phyloP scores from a whole-genome alignment of 257 asterid species.

The Solanum chmielewskii region DNA sequence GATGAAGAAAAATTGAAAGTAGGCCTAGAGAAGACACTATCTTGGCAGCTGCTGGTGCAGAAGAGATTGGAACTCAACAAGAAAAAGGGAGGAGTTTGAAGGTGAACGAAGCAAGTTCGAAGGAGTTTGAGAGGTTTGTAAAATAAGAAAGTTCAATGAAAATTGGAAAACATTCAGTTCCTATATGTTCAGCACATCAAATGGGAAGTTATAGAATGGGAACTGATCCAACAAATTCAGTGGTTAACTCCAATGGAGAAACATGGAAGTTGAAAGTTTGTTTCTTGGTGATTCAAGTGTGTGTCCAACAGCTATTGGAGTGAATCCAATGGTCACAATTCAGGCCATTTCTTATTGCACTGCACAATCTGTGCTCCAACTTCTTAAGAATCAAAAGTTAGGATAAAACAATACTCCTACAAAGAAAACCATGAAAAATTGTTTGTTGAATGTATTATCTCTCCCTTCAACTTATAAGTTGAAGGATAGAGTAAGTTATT shows the following conservation, averaged over 20 bases:
- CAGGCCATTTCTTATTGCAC: conserved; percentile 80
- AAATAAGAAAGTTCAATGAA: conserved; percentile 43
- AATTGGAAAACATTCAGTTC: conserved; percentile 29
- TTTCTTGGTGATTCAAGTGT: conserved; percentile 81
- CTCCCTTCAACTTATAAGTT: no score
- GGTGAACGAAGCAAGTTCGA: conserved; percentile 27
- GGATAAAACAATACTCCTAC: neutral
- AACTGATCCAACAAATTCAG: conserved; percentile 34
- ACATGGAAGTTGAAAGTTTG: conserved; percentile 67
- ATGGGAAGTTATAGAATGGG: conserved; percentile 99
- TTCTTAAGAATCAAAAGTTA: neutral
- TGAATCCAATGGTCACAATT: conserved; percentile 86
- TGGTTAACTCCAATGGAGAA: conserved; percentile 50
- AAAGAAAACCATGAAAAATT: neutral
- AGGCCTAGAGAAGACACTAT: conserved; percentile 57
- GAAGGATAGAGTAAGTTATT: neutral
- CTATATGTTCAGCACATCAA: conserved; percentile 83
- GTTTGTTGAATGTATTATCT: no score
- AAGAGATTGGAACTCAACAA: conserved; percentile 77
- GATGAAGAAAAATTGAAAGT: conserved; percentile 36
- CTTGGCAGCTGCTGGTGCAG: conserved; percentile 73
- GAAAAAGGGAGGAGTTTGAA: conserved; percentile 31
- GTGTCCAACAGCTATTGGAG: conserved; percentile 80
- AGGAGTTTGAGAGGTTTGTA: conserved; percentile 55
- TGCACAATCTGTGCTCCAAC: conserved; percentile 46